Evolutionary conservation across 1,139 yeast genomes (phyloP), one percentile per base, ranked within the genome.

Genomic region (Casaregolazyma suthepensis): DNA sequence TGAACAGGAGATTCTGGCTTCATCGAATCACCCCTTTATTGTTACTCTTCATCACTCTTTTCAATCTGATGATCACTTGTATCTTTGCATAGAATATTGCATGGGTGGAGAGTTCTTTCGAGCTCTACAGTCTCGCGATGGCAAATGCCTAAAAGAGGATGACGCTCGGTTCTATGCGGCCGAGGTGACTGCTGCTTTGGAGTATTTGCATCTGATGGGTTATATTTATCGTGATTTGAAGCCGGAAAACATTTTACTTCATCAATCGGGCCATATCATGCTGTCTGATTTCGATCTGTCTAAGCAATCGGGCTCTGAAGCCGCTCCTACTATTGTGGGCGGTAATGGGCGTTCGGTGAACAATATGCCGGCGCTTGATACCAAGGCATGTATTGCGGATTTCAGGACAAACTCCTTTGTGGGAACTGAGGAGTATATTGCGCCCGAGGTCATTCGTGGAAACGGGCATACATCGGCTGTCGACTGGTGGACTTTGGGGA

Each of bases 51-150:
- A 94, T 66, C 99, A 94, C 70, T 90, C 97, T 0, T 94, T 94
- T 73, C 99, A 94, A 70, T 86, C 96, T 12, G 94, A 88, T 54
- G 97, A 91, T 60, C 83, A 87, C 66, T 72, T 94, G n/a, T 94
- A 91, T 65, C 78, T 94, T 51, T 94, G 99, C 68, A 91, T 94
- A 96, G 99, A 94, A 69, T 94, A 93, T 65, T 94, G 99, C 67
- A 90, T 93, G 94, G 99, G 99, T 19, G 99, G 99, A 48, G 99
- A 94, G 71, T 94, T 94, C 67, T 94, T 94, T 75, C 76, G 99
- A 56, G 99, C 99, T 0, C 73, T 94, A 52, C 99, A 94, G 71
- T 90, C 97, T 0, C 78, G 97, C 57, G 87, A 84, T 57, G 81
- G 91, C 52, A 89, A 90, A 66, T 87, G 96, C 58, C 84, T 94